Base-by-base conservation (phyloP, 2,329 filamentous ascomycete species). In the Stagonosporopsis cucurbitacearum region DNA sequence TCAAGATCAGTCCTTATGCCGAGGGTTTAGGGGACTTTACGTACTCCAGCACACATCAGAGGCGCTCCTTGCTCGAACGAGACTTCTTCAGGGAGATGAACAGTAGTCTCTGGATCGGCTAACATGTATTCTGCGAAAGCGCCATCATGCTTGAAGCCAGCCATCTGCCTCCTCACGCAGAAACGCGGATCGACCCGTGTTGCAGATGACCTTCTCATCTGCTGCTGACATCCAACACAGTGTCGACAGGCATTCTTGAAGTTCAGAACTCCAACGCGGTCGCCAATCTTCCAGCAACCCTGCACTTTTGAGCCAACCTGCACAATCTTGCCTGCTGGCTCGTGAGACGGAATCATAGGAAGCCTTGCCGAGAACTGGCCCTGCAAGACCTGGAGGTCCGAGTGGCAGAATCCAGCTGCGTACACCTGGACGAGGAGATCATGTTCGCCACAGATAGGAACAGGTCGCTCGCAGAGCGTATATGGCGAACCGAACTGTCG, bases 31-130 rank as follows among this genome's bases (percentile, higher is more conserved):
- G 9, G 3, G 20, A 17, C 11, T 15, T 15, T 4, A 62, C 67
- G 61, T 57, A 71, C 73, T 2, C 71, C 70, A 15, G 71, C 70
- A 52, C 71, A 75, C 68, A 72, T 73, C n/a, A 73, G 53, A 13
- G 71, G 73, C n/a, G 68, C 72, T 3, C 64, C 69, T 53, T 75
- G 66, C 19, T 63, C 65, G 30, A 59, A 69, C 2, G 67, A 62
- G 11, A 68, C 44, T 3, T 20, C 43, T 7, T 60, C 65, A 0
- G 70, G 63, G 2, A 74, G 50, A 20, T 60, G 60, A 3, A 70
- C 63, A 11, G 68, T 68, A 1, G 66, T 69, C 1, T 64, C 55
- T 0, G 69, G 69, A 54, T 74, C 71, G 6, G 70, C 71, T 22
- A 72, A 59, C 63, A 73, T 70, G 17, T 68, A 74, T 25, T 75